These are phyloP conservation scores for Microcyclosporella mali DNA, from an alignment of 2,329 filamentous ascomycete genomes.

Conservation along the genomic window DNA sequence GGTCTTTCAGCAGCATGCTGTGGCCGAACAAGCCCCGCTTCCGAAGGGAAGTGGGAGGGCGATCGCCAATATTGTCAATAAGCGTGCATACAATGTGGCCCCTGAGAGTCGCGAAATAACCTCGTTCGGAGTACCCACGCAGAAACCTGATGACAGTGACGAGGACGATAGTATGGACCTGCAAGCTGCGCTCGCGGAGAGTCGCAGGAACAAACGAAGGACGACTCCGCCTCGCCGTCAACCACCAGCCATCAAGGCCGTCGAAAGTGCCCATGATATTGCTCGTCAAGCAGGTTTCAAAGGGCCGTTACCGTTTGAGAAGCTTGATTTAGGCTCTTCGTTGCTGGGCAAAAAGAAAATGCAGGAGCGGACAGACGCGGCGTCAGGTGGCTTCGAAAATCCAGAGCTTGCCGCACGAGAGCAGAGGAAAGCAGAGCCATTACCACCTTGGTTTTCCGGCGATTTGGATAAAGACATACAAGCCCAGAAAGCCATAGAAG, in stretches of 20 bases:
- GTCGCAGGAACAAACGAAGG: constrained; percentile 44
- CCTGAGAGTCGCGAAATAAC: constrained; percentile 37
- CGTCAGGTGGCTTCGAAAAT: constrained; percentile 61
- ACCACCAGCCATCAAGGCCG: constrained; percentile 29
- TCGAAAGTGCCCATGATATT: constrained; percentile 15
- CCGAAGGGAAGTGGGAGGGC: constrained; percentile 47
- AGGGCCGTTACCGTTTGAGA: constrained; percentile 86
- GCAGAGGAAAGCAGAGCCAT: constrained; percentile 46
- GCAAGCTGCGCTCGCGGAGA: constrained; percentile 66
- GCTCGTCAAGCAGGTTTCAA: constrained; percentile 57
- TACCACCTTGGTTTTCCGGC: constrained; percentile 70
- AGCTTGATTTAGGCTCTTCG: constrained; percentile 62
- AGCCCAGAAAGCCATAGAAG: constrained; percentile 35
- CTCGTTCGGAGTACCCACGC: constrained; percentile 28
- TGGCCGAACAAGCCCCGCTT: constrained; percentile 39
- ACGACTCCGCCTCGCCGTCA: constrained; percentile 15
- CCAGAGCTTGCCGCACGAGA: constrained; percentile 34
- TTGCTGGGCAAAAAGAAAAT: constrained; percentile 47
- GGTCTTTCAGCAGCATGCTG: constrained; percentile 42
- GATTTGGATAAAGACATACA: constrained; percentile 55
- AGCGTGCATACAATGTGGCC: constrained; percentile 59
- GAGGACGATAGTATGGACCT: constrained; percentile 76
- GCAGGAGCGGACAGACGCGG: constrained; percentile 47
- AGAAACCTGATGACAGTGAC: constrained; percentile 42
- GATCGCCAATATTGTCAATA: constrained; percentile 69